phyloP scores from a whole-genome alignment of 306 rosid genomes.

The Herpetospermum pedunculosum region DNA sequence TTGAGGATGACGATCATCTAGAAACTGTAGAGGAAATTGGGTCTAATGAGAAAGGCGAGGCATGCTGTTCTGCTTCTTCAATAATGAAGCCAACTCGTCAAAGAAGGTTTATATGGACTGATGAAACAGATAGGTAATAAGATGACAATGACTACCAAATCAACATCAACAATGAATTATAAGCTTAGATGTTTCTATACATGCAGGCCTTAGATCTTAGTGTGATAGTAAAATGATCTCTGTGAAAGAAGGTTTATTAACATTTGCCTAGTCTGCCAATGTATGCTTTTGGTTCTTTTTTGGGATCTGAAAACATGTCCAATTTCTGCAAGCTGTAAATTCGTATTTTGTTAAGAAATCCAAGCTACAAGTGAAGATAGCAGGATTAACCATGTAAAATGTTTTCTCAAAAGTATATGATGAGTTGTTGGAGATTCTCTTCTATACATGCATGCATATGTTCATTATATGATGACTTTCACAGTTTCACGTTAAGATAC shows the following conservation, averaged over 20 bases:
- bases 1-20: constrained; percentile 28
- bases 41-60: constrained; percentile 28
- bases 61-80: constrained; percentile 31
- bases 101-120: constrained; percentile 72
- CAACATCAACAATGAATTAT: not conserved
- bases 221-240: not conserved
- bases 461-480: not conserved
- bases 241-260: not conserved
- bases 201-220: not conserved
- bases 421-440: not conserved
- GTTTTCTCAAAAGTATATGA: not conserved
- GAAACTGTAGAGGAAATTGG: constrained; percentile 25
- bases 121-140: constrained; percentile 75
- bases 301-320: not conserved
- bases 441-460: not conserved
- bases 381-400: not conserved
- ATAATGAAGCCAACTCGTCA: constrained; percentile 53
- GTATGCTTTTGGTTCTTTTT: not conserved
- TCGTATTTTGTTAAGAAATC: not conserved
- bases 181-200: not conserved
- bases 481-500: not conserved
- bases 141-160: not conserved
- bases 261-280: not conserved
- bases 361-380: constrained; percentile 3
- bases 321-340: not conserved